Percentiles rank a stretch among this genome's conserved stretches.
phyloP scores from a whole-genome alignment of 371 early-diverging fungal species.

The Dichotomocladium elegans region DNA sequence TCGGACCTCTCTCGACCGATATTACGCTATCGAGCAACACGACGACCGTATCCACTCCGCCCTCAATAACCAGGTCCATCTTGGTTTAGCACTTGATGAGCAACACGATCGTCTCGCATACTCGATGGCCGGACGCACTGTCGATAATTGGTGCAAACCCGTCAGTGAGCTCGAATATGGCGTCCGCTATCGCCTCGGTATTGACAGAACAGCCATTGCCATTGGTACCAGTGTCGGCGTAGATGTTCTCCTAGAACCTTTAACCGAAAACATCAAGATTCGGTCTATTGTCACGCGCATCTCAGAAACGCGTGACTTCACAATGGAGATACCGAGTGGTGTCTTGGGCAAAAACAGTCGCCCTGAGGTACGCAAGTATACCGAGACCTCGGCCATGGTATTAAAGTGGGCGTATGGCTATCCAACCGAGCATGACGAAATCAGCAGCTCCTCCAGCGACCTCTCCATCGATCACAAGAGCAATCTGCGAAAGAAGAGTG shows the following conservation, averaged over 20 bases:
- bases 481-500: neutral
- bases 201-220: constrained; percentile 40
- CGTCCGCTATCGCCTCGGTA: constrained; percentile 24
- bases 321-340: constrained; percentile 26
- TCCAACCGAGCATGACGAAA: constrained; percentile 14
- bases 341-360: constrained; percentile 1
- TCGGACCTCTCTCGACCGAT: constrained; percentile 10
- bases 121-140: constrained; percentile 24
- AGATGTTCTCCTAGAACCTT: constrained; percentile 30
- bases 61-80: constrained; percentile 4
- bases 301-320: constrained; percentile 20
- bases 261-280: constrained; percentile 9
- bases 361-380: constrained; percentile 12
- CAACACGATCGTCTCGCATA: constrained; percentile 30
- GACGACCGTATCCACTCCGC: constrained; percentile 4
- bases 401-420: constrained; percentile 40
- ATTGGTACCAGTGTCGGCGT: constrained; percentile 38
- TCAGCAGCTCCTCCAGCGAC: neutral
- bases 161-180: constrained; percentile 12
- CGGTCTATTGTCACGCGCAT: constrained; percentile 17
- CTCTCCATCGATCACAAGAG: neutral
- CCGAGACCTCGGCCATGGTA: constrained; percentile 18
- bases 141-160: constrained; percentile 15
- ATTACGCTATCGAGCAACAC: constrained; percentile 5
- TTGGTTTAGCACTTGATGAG: constrained; percentile 25